Evolutionary conservation across 768 basidiomycete genomes (phyloP).

Genomic region (Lactarius tabidus): DNA sequence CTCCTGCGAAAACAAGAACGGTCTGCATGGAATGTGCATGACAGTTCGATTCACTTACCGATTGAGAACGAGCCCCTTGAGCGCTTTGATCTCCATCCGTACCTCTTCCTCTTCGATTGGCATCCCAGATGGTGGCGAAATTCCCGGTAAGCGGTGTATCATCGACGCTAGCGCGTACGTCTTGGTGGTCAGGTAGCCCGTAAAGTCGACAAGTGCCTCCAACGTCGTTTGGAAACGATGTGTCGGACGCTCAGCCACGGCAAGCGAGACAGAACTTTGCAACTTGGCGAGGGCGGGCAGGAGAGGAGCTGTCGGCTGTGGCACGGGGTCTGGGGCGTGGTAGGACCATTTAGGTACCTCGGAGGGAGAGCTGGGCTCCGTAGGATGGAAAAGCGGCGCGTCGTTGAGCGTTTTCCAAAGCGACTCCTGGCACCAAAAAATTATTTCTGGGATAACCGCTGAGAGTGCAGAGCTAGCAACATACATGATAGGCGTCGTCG

Average conservation of each 20-base stretch:
- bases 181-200: slow-evolving; percentile 74
- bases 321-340: slow-evolving; percentile 30
- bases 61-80: slow-evolving; percentile 78
- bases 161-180: slow-evolving; percentile 47
- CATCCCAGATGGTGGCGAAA: slow-evolving; percentile 20
- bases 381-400: slow-evolving; percentile 43
- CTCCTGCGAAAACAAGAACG: slow-evolving; percentile 11
- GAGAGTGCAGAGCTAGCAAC: slow-evolving; percentile 14
- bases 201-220: slow-evolving; percentile 65
- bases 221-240: slow-evolving; percentile 56
- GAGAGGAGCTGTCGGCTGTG: slow-evolving; percentile 30
- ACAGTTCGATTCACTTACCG: slow-evolving; percentile 42
- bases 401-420: slow-evolving; percentile 61
- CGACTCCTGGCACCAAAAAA: slow-evolving; percentile 34
- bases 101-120: slow-evolving; percentile 60
- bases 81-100: slow-evolving; percentile 65
- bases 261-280: slow-evolving; percentile 15
- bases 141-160: slow-evolving; percentile 26
- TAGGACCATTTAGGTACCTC: slow-evolving; percentile 39
- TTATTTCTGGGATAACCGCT: background rate
- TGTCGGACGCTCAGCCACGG: slow-evolving; percentile 18
- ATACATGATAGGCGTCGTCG: slow-evolving; percentile 53
- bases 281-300: slow-evolving; percentile 24
- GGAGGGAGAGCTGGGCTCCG: slow-evolving; percentile 18
- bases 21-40: background rate